Evolutionary conservation across 495 filamentous ascomycete genomes (phyloP).

Genomic region (Hypoxylon trugodes): DNA sequence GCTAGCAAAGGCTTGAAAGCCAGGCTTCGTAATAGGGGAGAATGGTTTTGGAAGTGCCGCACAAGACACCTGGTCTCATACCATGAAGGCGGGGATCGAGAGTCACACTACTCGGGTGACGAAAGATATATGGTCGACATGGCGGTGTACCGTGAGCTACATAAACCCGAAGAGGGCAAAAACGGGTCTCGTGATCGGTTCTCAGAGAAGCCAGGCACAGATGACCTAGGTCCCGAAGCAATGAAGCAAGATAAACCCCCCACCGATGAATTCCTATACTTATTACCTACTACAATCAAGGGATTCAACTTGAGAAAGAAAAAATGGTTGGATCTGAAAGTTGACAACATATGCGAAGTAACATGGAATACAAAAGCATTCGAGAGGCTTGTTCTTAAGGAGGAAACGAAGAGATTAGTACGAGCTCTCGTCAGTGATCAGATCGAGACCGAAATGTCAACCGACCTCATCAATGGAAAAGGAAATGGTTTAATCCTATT

Average conservation of each 20-base stretch:
- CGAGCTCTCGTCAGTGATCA: conserved; percentile 54
- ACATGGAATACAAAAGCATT: conserved; percentile 62
- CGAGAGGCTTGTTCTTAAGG: conserved; percentile 58
- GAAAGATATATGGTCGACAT: conserved; percentile 18
- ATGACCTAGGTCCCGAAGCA: background rate
- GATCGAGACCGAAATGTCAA: conserved; percentile 37
- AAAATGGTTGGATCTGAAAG: conserved; percentile 27
- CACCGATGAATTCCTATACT: background rate
- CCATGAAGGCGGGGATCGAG: background rate
- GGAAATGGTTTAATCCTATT: conserved; percentile 62
- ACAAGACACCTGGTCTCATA: background rate
- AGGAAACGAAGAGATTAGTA: conserved; percentile 59
- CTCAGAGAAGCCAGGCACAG: background rate
- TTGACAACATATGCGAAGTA: conserved; percentile 44
- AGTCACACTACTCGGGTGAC: background rate
- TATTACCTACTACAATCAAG: background rate
- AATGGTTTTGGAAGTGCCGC: conserved; percentile 1
- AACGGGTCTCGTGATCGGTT: background rate
- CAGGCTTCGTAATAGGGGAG: background rate
- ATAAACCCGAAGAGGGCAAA: background rate
- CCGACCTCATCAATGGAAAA: conserved; percentile 56
- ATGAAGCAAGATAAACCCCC: background rate
- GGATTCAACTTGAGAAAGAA: conserved; percentile 15
- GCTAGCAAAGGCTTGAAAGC: background rate
- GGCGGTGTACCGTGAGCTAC: background rate